Evolutionary conservation across 2,329 filamentous ascomycete species (phyloP).

Genomic region (Myriangium duriaei): DNA sequence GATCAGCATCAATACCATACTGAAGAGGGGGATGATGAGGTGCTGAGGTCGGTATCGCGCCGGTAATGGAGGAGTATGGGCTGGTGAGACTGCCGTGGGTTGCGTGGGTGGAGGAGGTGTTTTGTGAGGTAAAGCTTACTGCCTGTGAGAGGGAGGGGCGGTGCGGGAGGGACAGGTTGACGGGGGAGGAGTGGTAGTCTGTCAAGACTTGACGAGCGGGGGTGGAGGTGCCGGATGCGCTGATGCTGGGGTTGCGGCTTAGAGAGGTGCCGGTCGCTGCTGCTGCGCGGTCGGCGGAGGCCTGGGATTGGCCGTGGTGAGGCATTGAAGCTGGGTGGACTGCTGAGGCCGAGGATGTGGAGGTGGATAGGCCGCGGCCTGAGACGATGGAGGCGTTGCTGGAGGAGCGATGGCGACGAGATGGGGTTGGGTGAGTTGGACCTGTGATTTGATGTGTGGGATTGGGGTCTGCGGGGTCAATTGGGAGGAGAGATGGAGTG

Average conservation of each 20-base stretch:
- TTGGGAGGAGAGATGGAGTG: conserved; percentile 28
- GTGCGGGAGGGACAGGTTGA: conserved; percentile 19
- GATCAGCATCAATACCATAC: conserved; percentile 27
- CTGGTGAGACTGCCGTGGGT: conserved; percentile 14
- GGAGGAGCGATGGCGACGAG: conserved; percentile 36
- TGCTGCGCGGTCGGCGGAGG: conserved; percentile 23
- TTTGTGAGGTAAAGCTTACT: neutral
- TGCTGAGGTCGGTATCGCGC: conserved; percentile 16
- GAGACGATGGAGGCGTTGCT: conserved; percentile 16
- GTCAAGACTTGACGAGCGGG: conserved; percentile 23
- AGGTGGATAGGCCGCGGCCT: conserved; percentile 7
- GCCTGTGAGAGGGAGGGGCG: conserved; percentile 22
- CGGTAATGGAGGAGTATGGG: conserved; percentile 15
- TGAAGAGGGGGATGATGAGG: conserved; percentile 12
- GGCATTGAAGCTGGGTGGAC: conserved; percentile 12
- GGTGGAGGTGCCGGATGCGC: conserved; percentile 22
- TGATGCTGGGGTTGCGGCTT: conserved; percentile 23
- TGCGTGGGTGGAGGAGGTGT: conserved; percentile 10
- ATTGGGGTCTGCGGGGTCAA: conserved; percentile 36
- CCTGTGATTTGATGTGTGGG: conserved; percentile 32
- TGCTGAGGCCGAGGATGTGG: conserved; percentile 12
- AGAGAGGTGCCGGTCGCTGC: conserved; percentile 18
- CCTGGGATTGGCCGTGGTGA: conserved; percentile 21
- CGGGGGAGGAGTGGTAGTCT: conserved; percentile 11
- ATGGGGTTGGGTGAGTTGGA: conserved; percentile 41